Base-by-base conservation (phyloP, 2,329 filamentous ascomycete species). In the Aureobasidium subglaciale region DNA sequence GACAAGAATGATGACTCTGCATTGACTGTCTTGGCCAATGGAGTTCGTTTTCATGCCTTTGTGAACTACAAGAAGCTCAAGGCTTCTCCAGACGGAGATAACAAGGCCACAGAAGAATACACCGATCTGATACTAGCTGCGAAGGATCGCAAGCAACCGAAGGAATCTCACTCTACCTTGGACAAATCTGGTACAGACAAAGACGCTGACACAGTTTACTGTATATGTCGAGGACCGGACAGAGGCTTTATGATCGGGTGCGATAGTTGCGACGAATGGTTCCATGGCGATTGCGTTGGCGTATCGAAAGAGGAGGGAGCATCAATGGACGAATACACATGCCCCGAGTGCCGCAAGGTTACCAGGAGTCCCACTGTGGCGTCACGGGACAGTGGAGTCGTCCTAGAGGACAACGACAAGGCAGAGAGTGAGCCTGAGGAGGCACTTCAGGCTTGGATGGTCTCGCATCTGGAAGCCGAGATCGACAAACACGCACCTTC, bases 201-300 rank as follows among this genome's bases (percentile, higher is more conserved):
- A 7, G 46, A n/a, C 18, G 42, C 37, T 1, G 46, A 38, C 37
- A 5, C 7, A 34, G 10, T 7, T n/a, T 54, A 54, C 29, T 54
- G 50, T 18, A n/a, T 54, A 2, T 54, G 50, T 43, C 50, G 38
- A 27, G 50, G 50, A 42, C 27, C 50, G 16, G 50, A 54, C 8
- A 22, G 38, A 20, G 50, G 50, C 5, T 54, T 54, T 30, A 92
- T 92, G 88, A 85, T 92, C 60, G 88, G 86, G 22, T 92, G 88
- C 72, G 88, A 92, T 74, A 90, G 88, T 71, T 83, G 86, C 61
- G 81, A 82, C 58, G 86, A 90, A 68, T 92, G 88, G 88, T 92
- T 91, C 68, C 88, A 92, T 67, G 78, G 91, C 35, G 82, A 84
- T 59, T 92, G 88, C 63, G 84, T 91, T 3, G 84, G 79, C 4